These are phyloP conservation scores for Monotropa hypopitys DNA, from an alignment of 179 eudicot species.

Conservation along the genomic window DNA sequence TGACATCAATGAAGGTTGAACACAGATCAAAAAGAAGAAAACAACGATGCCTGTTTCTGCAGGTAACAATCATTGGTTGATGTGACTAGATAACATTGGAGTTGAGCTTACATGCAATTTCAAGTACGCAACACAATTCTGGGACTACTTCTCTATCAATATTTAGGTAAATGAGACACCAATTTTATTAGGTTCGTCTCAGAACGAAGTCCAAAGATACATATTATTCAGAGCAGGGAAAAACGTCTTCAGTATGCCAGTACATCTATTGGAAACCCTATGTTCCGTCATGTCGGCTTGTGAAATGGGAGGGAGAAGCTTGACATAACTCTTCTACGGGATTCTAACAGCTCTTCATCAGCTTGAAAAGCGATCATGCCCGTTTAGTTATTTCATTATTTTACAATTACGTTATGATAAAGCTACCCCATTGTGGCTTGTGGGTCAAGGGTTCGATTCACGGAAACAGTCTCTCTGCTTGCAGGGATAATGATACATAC, in stretches of 20 bases:
- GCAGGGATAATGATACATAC: too few relatives aligned
- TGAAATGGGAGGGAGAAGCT: background rate
- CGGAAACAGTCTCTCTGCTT: too few relatives aligned
- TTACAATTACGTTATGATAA: too few relatives aligned
- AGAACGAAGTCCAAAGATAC: background rate
- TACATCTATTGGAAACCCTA: background rate
- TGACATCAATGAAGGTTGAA: background rate
- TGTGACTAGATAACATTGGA: background rate
- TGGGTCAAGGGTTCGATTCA: too few relatives aligned
- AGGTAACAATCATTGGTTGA: background rate
- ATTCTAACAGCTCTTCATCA: background rate
- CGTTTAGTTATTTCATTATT: background rate
- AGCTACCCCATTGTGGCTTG: too few relatives aligned
- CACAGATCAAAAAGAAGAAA: background rate
- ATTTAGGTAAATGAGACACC: background rate
- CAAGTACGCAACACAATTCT: background rate
- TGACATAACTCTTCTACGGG: background rate
- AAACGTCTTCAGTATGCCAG: background rate
- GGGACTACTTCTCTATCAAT: background rate
- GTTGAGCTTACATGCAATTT: background rate
- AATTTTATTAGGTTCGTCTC: background rate
- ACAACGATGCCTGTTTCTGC: background rate
- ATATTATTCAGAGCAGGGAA: background rate
- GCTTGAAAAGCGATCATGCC: background rate
- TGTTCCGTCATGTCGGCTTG: background rate